Evolutionary conservation across 2,329 filamentous ascomycete genomes (phyloP), one percentile per base, ranked within the genome.

Genomic region (Pleomassaria siparia): DNA sequence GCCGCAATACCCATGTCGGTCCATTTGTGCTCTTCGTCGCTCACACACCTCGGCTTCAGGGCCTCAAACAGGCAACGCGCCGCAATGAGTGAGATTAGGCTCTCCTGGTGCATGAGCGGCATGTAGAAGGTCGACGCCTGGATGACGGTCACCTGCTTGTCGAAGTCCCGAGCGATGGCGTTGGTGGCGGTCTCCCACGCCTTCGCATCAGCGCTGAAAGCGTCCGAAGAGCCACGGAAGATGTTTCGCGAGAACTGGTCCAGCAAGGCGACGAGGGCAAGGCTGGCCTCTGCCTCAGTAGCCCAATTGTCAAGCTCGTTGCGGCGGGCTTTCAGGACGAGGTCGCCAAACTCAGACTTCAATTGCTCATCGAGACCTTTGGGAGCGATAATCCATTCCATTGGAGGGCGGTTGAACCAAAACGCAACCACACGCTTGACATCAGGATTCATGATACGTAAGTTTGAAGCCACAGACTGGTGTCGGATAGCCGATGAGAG

Each of bases 191-290:
- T 43, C 2, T 51, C 44, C 24, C 36, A 47, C 16, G 51, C 43
- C 32, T 50, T 53, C 37, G 16, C 41, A 37, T 53, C 51, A 20
- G 47, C 44, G 22, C 29, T 51, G 22, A 53, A 53, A 12, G 49
- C 49, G 21, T 52, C 49, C 2, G 43, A 15, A 9, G 51, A 46
- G 41, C 51, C 51, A 26, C 51, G 51, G 37, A 54, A 54, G 18
- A 54, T 25, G 42, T 54, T 54, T 3, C 51, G 51, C 28, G 51
- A 51, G 35, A 54, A 54, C 29, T 54, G 51, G 37, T 54, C 51
- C 4, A 54, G 48, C 8, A 54, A 22, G 2, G 28, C 45, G 20
- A 54, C 51, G 12, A 54, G 44, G 28, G 51, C 51, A 26, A 54
- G 35, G 35, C 48, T 54, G 16, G 29, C 25, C 33, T 51, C 48